phyloP scores from a whole-genome alignment of 768 basidiomycete genomes.

The Tulasnella sp. region DNA sequence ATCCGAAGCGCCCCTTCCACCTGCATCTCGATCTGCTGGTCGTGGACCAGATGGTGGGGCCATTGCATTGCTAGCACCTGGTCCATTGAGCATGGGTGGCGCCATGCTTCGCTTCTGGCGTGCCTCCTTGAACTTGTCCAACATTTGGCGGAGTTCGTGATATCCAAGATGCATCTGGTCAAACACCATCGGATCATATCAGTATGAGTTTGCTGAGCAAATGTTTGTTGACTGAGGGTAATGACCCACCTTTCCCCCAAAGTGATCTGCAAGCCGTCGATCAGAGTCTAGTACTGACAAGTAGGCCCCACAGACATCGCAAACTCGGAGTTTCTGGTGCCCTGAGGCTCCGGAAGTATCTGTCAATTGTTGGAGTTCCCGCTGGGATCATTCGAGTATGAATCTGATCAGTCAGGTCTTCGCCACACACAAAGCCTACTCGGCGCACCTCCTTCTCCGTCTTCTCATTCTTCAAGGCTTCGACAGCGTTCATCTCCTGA shows the following conservation, averaged over 20 bases:
- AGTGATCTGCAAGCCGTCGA: conserved; percentile 96
- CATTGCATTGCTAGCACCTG: conserved; percentile 13
- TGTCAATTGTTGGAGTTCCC: conserved; percentile 89
- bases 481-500: conserved; percentile 94
- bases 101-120: conserved; percentile 61
- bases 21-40: conserved; percentile 21
- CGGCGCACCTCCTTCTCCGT: conserved; percentile 76
- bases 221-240: conserved; percentile 1
- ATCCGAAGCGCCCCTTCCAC: background rate
- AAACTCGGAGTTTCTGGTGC: conserved; percentile 99
- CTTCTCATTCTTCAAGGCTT: conserved; percentile 94
- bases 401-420: background rate
- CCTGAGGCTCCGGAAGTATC: conserved; percentile 98
- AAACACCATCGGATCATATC: background rate
- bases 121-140: conserved; percentile 81
- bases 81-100: conserved; percentile 19
- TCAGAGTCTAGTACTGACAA: conserved; percentile 96
- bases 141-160: conserved; percentile 92
- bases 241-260: conserved; percentile 86
- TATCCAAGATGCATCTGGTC: conserved; percentile 95
- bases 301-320: conserved; percentile 99
- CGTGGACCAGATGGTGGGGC: conserved; percentile 16
- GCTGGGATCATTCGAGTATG: conserved; percentile 32
- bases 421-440: background rate
- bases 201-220: too few species aligned